phyloP scores from a whole-genome alignment of 2,329 filamentous ascomycete species.

The Alternaria sp. region DNA sequence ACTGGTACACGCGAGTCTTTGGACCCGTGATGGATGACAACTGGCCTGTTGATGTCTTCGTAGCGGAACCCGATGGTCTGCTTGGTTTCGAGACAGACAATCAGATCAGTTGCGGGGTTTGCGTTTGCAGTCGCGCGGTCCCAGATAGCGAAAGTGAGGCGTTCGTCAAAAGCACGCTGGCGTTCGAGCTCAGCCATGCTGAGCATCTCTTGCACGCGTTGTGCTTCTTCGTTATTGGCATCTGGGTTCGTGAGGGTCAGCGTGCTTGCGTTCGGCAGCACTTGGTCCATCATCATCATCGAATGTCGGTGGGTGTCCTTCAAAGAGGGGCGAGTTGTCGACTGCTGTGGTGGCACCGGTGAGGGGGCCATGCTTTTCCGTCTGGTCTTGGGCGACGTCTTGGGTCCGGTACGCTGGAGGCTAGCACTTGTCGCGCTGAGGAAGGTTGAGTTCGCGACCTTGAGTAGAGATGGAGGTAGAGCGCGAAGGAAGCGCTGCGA shows the following conservation, averaged over 20 bases:
- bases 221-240: constrained; percentile 39
- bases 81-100: constrained; percentile 89
- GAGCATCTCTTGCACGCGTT: constrained; percentile 57
- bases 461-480: constrained; percentile 86
- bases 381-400: constrained; percentile 56
- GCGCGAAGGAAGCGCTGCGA: constrained; percentile 90
- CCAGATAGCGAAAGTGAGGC: constrained; percentile 94
- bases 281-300: constrained; percentile 58
- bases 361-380: constrained; percentile 37
- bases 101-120: constrained; percentile 90
- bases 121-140: constrained; percentile 87
- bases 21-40: constrained; percentile 93
- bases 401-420: constrained; percentile 61
- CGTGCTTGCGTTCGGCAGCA: constrained; percentile 49
- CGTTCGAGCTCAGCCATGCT: constrained; percentile 73
- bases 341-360: constrained; percentile 14
- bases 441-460: constrained; percentile 93
- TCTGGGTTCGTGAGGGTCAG: constrained; percentile 40
- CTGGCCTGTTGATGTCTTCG: constrained; percentile 88
- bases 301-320: constrained; percentile 52
- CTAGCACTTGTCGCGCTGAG: constrained; percentile 90
- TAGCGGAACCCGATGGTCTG: constrained; percentile 96
- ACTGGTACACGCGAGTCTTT: constrained; percentile 90
- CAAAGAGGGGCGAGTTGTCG: constrained; percentile 23
- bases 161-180: constrained; percentile 77